Percentiles rank a stretch among this genome's conserved stretches.
These are phyloP conservation scores for Dipodascus geniculatus DNA, from an alignment of 805 yeast species.

Conservation along the genomic window DNA sequence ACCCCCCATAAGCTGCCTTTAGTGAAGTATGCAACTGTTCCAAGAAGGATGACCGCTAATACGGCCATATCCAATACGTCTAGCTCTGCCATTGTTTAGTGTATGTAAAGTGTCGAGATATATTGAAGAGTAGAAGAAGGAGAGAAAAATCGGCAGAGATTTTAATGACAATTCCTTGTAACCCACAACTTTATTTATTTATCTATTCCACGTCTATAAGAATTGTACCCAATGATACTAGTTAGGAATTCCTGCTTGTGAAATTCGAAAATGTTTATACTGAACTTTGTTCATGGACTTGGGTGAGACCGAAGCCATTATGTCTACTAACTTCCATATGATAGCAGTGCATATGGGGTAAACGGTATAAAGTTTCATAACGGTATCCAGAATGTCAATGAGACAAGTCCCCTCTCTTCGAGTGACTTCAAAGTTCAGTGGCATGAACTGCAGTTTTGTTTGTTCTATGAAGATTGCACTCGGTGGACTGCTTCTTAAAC, in stretches of 20 bases:
- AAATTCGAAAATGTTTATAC: not conserved
- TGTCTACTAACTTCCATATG: no score
- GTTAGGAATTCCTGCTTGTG: not conserved
- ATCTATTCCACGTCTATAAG: no score
- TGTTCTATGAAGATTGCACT: no score
- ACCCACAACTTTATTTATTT: conserved; percentile 3
- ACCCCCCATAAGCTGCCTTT: conserved; percentile 43
- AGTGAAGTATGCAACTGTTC: conserved; percentile 52
- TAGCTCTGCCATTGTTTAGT: conserved; percentile 22
- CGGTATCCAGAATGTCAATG: no score
- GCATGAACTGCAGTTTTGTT: no score
- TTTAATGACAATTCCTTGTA: conserved; percentile 2
- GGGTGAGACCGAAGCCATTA: no score
- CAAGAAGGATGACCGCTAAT: conserved; percentile 52
- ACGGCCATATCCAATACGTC: conserved; percentile 66
- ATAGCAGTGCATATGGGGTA: no score
- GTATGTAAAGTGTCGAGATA: not conserved
- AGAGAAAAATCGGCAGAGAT: not conserved
- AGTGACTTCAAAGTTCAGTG: no score
- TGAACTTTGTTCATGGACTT: not conserved
- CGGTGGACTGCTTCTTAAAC: no score
- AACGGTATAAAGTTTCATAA: no score
- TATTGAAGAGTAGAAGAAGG: not conserved
- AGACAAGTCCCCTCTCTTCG: no score
- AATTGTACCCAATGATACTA: not conserved